A percentile compares a stretch with the other conserved stretches of the same genome.
Conservation (phyloP, 2,329 filamentous ascomycete species). For the Monosporascus sp. region DNA sequence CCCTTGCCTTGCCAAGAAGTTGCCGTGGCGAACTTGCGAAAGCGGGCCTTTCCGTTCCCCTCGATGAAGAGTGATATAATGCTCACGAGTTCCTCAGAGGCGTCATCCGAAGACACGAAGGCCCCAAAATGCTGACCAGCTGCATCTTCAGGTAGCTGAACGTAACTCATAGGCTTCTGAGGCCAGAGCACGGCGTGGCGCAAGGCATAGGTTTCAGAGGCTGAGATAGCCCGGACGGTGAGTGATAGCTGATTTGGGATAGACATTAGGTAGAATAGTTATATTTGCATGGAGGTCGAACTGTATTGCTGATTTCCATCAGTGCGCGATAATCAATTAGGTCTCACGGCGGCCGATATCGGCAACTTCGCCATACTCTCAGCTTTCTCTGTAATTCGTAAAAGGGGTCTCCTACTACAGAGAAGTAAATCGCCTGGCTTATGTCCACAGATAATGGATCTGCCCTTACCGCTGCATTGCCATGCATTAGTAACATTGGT, state of each 20-base stretch:
- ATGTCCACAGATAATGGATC: too few species aligned
- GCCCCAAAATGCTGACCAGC: slow-evolving; percentile 16
- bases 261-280: too few species aligned
- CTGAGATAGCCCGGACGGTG: slow-evolving; percentile 12
- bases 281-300: too few species aligned
- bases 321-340: too few species aligned
- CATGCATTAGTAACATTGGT: too few species aligned
- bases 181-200: slow-evolving; percentile 20
- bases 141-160: slow-evolving; percentile 16
- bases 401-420: too few species aligned
- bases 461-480: too few species aligned
- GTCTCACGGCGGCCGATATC: too few species aligned
- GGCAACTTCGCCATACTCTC: too few species aligned
- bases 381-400: too few species aligned
- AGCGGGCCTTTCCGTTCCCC: slow-evolving; percentile 11
- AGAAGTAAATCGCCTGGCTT: too few species aligned
- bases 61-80: slow-evolving; percentile 19
- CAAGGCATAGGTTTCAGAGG: slow-evolving; percentile 13
- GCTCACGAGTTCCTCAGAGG: slow-evolving; percentile 9
- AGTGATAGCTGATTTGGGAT: background rate
- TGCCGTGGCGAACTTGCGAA: slow-evolving; percentile 20
- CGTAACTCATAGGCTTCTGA: slow-evolving; percentile 14
- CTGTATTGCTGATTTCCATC: too few species aligned
- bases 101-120: slow-evolving; percentile 4
- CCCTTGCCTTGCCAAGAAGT: slow-evolving; percentile 16